Conservation (phyloP, 1,284 basidiomycete genomes). For the Tylopilus sp. region DNA sequence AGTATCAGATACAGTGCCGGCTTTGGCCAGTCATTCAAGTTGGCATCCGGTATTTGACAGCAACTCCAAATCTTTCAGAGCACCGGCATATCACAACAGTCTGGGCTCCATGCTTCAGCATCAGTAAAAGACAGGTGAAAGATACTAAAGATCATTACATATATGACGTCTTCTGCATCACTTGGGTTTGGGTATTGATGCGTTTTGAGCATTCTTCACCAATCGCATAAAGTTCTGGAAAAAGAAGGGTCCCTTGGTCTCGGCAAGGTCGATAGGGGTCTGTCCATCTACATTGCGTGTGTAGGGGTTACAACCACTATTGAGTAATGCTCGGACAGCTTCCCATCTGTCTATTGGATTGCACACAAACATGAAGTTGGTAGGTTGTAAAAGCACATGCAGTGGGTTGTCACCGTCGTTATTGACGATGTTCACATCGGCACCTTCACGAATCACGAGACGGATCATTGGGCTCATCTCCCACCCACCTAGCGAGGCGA, state of each 20-base stretch:
- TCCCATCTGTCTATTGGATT: background rate
- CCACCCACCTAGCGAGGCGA: too few species aligned
- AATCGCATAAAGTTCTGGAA: background rate
- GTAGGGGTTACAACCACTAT: background rate
- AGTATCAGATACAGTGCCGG: too few species aligned
- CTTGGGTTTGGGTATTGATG: too few species aligned
- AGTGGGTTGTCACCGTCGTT: background rate
- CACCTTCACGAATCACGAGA: constrained; percentile 5
- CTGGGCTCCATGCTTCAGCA: too few species aligned
- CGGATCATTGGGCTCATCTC: background rate
- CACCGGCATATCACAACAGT: too few species aligned
- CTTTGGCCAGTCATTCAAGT: too few species aligned
- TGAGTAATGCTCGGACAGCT: background rate
- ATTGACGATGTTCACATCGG: background rate
- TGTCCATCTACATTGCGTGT: background rate
- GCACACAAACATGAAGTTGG: too few species aligned
- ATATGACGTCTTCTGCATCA: too few species aligned
- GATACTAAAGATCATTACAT: too few species aligned
- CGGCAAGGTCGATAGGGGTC: background rate
- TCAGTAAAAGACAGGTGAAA: too few species aligned
- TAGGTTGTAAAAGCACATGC: background rate
- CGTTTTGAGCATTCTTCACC: background rate
- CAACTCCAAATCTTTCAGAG: too few species aligned
- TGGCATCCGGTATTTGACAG: too few species aligned
- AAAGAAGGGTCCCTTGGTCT: background rate